These are phyloP conservation scores for Yamadazyma kitorensis DNA, from an alignment of 805 yeast genomes.

Conservation along the genomic window DNA sequence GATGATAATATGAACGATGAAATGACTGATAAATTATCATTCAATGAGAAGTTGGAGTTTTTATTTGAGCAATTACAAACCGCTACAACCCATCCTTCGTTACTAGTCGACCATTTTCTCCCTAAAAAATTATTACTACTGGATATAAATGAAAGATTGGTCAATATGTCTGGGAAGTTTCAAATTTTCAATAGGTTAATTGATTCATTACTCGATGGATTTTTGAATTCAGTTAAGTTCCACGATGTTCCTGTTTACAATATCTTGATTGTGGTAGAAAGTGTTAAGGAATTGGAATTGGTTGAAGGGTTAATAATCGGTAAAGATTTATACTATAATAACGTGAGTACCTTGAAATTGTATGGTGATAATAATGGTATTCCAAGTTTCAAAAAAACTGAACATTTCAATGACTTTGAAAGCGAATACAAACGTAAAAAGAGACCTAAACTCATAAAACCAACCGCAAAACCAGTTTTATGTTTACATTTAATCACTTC, in stretches of 20 bases:
- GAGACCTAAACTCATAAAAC: conserved; percentile 1
- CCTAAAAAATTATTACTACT: conserved; percentile 65
- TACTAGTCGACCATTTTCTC: conserved; percentile 73
- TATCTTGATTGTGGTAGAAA: conserved; percentile 51
- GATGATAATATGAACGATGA: conserved; percentile 7
- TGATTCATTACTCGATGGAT: conserved; percentile 24
- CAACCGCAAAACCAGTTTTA: conserved; percentile 10
- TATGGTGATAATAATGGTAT: conserved; percentile 33
- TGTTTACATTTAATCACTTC: conserved; percentile 28
- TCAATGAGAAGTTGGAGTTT: conserved; percentile 36
- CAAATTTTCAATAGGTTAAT: conserved; percentile 50
- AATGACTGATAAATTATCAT: conserved; percentile 4
- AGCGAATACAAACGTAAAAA: conserved; percentile 9
- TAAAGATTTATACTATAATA: conserved; percentile 56
- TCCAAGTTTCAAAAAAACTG: conserved; percentile 4
- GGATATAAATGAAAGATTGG: conserved; percentile 59
- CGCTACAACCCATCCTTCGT: conserved; percentile 64
- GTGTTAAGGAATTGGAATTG: conserved; percentile 69
- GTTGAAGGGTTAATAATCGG: conserved; percentile 81
- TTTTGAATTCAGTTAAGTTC: conserved; percentile 16
- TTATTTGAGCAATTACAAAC: conserved; percentile 45
- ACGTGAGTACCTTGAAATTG: conserved; percentile 65
- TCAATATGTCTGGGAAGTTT: conserved; percentile 59
- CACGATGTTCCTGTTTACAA: conserved; percentile 14
- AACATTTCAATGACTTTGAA: conserved; percentile 7